These are phyloP conservation scores for Cardamine occulta DNA, from an alignment of 345 rosid genomes.

Conservation along the genomic window DNA sequence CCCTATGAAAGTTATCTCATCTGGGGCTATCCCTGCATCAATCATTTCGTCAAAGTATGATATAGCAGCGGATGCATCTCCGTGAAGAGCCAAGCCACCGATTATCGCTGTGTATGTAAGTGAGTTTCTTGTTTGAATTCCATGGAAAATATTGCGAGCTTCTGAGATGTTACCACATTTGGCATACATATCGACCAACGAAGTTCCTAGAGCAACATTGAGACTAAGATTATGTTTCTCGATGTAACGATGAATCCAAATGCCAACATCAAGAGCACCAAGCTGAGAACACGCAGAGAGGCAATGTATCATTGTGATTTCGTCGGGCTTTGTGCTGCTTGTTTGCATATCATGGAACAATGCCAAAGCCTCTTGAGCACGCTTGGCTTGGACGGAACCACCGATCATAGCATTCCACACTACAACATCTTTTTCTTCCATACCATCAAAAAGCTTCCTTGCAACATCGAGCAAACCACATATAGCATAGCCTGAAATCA, in stretches of 20 bases:
- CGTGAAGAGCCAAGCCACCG: conserved; percentile 80
- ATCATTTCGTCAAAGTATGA: conserved; percentile 72
- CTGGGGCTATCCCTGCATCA: conserved; percentile 68
- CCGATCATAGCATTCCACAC: conserved; percentile 91
- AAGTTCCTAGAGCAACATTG: conserved; percentile 73
- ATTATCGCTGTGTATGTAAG: conserved; percentile 79
- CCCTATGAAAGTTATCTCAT: conserved; percentile 81
- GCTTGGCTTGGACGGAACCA: conserved; percentile 66
- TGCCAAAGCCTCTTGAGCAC: conserved; percentile 67
- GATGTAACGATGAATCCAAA: conserved; percentile 80
- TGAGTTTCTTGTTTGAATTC: conserved; percentile 66
- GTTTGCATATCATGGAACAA: conserved; percentile 83
- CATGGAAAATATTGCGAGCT: conserved; percentile 70
- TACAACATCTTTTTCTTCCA: conserved; percentile 77
- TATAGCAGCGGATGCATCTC: conserved; percentile 64
- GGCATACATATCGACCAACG: conserved; percentile 83
- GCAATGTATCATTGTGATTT: conserved; percentile 81
- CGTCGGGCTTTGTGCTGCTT: conserved; percentile 59
- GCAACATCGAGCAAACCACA: conserved; percentile 62
- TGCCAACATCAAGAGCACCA: conserved; percentile 82
- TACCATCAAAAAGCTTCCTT: conserved; percentile 56
- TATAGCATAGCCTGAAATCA: conserved; percentile 76
- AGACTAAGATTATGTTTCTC: conserved; percentile 58
- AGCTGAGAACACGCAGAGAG: conserved; percentile 88
- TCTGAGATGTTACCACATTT: conserved; percentile 79